phyloP scores from a whole-genome alignment of 345 rosid genomes.

The Aquilaria sinensis region DNA sequence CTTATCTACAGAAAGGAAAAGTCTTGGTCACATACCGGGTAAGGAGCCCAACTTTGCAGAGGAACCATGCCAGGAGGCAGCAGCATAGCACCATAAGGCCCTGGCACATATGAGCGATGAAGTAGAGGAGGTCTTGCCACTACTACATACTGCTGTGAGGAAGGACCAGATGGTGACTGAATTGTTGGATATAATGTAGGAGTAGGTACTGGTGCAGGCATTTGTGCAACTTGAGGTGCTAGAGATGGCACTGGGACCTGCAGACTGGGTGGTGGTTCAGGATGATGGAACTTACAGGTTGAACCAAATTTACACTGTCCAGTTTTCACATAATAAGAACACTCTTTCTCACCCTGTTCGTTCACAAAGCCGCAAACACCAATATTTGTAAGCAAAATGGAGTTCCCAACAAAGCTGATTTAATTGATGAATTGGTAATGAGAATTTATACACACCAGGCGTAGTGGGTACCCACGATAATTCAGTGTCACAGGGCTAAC shows the following conservation, averaged over 20 bases:
- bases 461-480: constrained; percentile 73
- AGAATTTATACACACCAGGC: constrained; percentile 57
- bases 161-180: constrained; percentile 55
- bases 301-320: constrained; percentile 87
- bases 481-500: constrained; percentile 43
- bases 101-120: constrained; percentile 62
- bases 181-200: constrained; percentile 42
- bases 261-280: constrained; percentile 49
- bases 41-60: constrained; percentile 64
- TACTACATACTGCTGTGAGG: constrained; percentile 61
- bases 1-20: neutral
- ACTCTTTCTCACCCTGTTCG: constrained; percentile 82
- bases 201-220: constrained; percentile 31
- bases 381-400: neutral
- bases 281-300: constrained; percentile 88
- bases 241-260: constrained; percentile 46
- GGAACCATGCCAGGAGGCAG: constrained; percentile 70
- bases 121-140: constrained; percentile 72
- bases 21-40: constrained; percentile 45
- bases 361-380: constrained; percentile 7
- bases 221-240: constrained; percentile 41
- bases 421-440: neutral
- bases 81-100: constrained; percentile 68
- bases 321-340: constrained; percentile 81
- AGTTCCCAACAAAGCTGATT: neutral